Percentiles rank a stretch among this genome's conserved stretches.
Conservation (phyloP, 1,139 yeast genomes). For the Hyphopichia pseudoburtonii region DNA sequence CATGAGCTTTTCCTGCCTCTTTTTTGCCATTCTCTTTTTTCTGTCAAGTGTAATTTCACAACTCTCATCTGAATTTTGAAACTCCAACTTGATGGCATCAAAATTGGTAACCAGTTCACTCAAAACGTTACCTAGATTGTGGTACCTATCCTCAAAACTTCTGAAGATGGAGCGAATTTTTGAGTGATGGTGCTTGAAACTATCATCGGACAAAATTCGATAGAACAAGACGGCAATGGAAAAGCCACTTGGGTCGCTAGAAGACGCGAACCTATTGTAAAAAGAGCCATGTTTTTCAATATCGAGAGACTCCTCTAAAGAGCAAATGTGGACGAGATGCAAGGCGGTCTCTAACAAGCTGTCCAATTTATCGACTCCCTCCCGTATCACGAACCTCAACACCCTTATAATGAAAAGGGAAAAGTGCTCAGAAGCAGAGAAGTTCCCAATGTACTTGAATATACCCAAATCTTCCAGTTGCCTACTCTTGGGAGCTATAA, state of each 20-base stretch:
- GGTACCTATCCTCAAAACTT: conserved; percentile 29
- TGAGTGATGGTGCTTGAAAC: conserved; percentile 43
- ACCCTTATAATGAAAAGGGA: conserved; percentile 52
- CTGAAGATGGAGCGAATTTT: conserved; percentile 56
- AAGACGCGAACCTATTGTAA: conserved; percentile 33
- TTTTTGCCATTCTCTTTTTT: conserved; percentile 68
- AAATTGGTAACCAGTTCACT: conserved; percentile 21
- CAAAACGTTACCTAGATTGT: conserved; percentile 20
- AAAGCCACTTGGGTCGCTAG: conserved; percentile 26
- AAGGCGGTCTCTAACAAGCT: conserved; percentile 56
- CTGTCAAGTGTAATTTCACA: conserved; percentile 51
- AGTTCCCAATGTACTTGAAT: conserved; percentile 35
- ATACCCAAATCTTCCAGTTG: conserved; percentile 30
- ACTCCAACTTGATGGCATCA: conserved; percentile 17
- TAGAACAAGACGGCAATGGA: conserved; percentile 51
- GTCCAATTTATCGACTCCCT: conserved; percentile 48
- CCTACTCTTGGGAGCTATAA: conserved; percentile 45
- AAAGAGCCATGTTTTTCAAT: conserved; percentile 30
- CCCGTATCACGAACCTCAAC: conserved; percentile 40
- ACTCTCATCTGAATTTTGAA: conserved; percentile 12
- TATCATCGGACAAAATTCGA: conserved; percentile 38
- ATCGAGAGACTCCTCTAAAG: conserved; percentile 33
- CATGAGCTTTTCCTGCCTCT: conserved; percentile 69
- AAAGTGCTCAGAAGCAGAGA: conserved; percentile 54
- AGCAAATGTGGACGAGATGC: conserved; percentile 66